phyloP scores from a whole-genome alignment of 805 yeast genomes.

The Metschnikowia shivogae region DNA sequence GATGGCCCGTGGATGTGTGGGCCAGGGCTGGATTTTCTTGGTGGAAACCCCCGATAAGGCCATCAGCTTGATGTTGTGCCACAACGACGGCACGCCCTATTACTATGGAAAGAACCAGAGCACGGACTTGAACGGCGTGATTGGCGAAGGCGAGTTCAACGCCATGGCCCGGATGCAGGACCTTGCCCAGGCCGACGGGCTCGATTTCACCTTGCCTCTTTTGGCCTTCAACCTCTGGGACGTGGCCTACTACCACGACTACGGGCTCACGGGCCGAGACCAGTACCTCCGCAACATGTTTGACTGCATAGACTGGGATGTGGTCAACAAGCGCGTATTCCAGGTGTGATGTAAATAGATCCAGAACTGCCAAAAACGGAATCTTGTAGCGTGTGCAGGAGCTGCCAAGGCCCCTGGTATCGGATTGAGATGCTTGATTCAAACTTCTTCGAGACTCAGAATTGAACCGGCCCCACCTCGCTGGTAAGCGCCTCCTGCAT shows the following conservation, averaged over 20 bases:
- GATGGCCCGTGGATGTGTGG: conserved; percentile 51
- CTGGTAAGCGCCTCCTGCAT: background rate
- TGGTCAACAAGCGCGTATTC: conserved; percentile 51
- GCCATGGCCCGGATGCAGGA: conserved; percentile 34
- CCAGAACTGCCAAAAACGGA: background rate
- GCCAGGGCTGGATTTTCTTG: conserved; percentile 73
- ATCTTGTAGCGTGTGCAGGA: background rate
- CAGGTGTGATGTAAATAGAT: conserved; percentile 22
- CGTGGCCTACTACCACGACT: conserved; percentile 79
- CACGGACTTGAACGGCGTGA: conserved; percentile 72
- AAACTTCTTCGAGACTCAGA: no score
- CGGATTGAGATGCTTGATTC: no score
- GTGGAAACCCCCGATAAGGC: conserved; percentile 63
- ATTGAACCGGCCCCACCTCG: background rate
- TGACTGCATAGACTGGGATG: conserved; percentile 81
- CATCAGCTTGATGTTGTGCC: conserved; percentile 49
- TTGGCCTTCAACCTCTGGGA: conserved; percentile 86
- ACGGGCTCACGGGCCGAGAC: conserved; percentile 71
- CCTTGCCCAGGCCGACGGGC: conserved; percentile 40
- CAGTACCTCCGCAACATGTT: conserved; percentile 71
- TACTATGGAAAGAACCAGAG: conserved; percentile 64
- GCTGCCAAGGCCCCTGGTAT: no score
- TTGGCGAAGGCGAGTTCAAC: conserved; percentile 51
- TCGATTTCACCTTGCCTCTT: conserved; percentile 68
- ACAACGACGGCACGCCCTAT: conserved; percentile 78